These are phyloP conservation scores for Clausena lansium DNA, from an alignment of 345 rosid species.

Conservation along the genomic window DNA sequence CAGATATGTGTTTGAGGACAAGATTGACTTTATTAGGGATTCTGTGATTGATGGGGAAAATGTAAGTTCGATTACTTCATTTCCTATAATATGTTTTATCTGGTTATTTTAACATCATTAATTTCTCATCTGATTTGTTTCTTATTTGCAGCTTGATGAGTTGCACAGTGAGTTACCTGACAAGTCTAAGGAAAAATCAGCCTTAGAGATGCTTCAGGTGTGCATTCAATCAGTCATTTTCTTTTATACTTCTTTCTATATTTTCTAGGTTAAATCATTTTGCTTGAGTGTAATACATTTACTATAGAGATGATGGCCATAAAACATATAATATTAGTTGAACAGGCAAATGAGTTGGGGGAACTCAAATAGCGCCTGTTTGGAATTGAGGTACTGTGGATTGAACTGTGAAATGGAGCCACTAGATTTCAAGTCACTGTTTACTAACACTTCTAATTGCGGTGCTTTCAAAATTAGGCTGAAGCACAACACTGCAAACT, in stretches of 20 bases:
- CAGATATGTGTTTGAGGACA: slow-evolving; percentile 94
- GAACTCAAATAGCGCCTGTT: neutral
- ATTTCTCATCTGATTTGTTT: slow-evolving; percentile 1
- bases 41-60: slow-evolving; percentile 83
- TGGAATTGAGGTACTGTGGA: neutral
- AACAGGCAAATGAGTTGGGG: neutral
- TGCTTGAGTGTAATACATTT: neutral
- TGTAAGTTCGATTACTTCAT: slow-evolving; percentile 37
- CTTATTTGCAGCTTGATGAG: slow-evolving; percentile 50
- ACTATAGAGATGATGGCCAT: neutral
- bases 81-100: neutral
- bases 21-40: slow-evolving; percentile 85
- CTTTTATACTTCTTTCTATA: neutral
- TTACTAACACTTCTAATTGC: neutral
- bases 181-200: slow-evolving; percentile 53
- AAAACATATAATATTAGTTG: neutral
- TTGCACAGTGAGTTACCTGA: slow-evolving; percentile 40
- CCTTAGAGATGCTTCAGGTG: slow-evolving; percentile 84
- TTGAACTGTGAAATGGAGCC: neutral
- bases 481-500: neutral
- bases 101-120: neutral
- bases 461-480: neutral
- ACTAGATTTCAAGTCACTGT: neutral
- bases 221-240: neutral
- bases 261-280: neutral